Conservation (phyloP, 306 rosid species). For the Delonix regia region DNA sequence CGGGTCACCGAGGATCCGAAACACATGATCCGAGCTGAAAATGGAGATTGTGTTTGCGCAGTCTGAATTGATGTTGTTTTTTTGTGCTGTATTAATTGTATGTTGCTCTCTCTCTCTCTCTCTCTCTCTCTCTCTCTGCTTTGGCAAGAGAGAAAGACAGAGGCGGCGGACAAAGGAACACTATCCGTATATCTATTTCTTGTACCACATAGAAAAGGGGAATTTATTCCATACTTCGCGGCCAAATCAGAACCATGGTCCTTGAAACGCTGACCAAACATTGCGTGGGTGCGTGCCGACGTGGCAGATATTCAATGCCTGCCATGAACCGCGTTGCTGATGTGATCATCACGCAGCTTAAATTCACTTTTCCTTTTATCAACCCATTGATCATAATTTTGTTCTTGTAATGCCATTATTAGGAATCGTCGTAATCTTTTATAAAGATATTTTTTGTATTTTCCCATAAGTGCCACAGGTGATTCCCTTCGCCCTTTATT, state of each 20-base stretch:
- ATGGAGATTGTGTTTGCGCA: background rate
- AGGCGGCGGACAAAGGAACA: constrained; percentile 16
- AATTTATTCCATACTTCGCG: background rate
- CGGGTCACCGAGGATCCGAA: constrained; percentile 33
- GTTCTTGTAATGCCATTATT: background rate
- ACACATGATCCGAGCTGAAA: constrained; percentile 18
- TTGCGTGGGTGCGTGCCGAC: background rate
- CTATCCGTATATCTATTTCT: constrained; percentile 40
- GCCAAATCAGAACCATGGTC: background rate
- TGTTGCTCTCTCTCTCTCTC: background rate
- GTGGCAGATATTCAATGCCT: background rate
- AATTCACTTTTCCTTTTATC: too few species aligned
- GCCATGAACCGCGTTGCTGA: background rate
- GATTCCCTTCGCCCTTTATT: background rate
- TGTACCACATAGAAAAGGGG: constrained; percentile 30
- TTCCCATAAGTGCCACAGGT: background rate
- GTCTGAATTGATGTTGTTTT: background rate
- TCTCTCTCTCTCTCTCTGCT: constrained; percentile 16
- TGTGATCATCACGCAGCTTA: too few species aligned
- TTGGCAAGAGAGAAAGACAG: constrained; percentile 40
- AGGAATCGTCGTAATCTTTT: too few species aligned
- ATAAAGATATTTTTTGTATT: background rate
- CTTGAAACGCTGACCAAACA: background rate
- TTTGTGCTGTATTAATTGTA: background rate
- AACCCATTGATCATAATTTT: background rate